A percentile compares a stretch with the other conserved stretches of the same genome.
phyloP scores from a whole-genome alignment of 2,329 filamentous ascomycete genomes.

The Phoma sp. region DNA sequence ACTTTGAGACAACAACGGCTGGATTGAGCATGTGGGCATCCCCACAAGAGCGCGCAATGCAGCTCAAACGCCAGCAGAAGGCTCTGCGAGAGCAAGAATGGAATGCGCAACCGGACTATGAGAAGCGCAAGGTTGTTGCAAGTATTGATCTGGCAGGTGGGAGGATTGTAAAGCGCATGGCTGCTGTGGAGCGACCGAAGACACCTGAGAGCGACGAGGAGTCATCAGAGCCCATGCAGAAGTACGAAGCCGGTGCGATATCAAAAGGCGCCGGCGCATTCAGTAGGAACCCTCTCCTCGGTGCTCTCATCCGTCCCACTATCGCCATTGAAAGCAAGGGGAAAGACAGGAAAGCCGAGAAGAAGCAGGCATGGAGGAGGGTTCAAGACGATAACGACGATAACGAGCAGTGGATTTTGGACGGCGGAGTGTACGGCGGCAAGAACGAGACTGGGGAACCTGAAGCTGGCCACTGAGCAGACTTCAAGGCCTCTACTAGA shows the following conservation, averaged over 20 bases:
- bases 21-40: conserved; percentile 81
- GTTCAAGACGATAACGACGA: conserved; percentile 61
- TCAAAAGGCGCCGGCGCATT: conserved; percentile 62
- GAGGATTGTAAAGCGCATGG: conserved; percentile 76
- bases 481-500: too few relatives aligned
- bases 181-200: conserved; percentile 62
- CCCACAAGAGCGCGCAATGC: conserved; percentile 79
- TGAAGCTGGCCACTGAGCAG: conserved; percentile 20
- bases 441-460: conserved; percentile 18
- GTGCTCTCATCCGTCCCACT: conserved; percentile 69
- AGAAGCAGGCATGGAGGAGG: conserved; percentile 54
- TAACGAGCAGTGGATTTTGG: conserved; percentile 60
- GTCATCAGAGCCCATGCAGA: conserved; percentile 27
- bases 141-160: conserved; percentile 82
- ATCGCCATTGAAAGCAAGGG: conserved; percentile 59
- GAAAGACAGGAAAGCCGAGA: conserved; percentile 47
- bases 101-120: conserved; percentile 83
- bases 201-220: conserved; percentile 59
- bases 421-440: conserved; percentile 57
- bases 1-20: conserved; percentile 67
- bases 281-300: conserved; percentile 71
- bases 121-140: conserved; percentile 83
- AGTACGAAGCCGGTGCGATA: conserved; percentile 32
- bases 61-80: conserved; percentile 85
- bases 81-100: conserved; percentile 85